Evolutionary conservation across 108 stramenopile species (phyloP).

Genomic region (Skeletonema marinoi): DNA sequence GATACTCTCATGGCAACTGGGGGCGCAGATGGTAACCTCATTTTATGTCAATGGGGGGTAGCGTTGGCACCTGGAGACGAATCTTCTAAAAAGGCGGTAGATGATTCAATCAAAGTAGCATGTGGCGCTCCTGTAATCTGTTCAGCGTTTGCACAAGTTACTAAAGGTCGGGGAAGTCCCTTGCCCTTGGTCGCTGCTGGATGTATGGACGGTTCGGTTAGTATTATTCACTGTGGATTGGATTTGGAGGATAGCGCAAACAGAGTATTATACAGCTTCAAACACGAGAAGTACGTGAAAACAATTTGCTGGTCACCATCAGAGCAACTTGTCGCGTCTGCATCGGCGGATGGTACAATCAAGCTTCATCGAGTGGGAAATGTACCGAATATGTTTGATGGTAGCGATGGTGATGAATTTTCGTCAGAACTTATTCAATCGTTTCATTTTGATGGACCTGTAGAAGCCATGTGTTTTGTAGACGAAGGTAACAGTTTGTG

Average conservation of each 20-base stretch:
- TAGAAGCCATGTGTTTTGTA: constrained; percentile 77
- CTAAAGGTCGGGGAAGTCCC: constrained; percentile 18
- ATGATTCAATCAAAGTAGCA: constrained; percentile 38
- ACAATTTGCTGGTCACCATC: constrained; percentile 66
- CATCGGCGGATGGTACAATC: constrained; percentile 81
- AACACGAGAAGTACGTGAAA: constrained; percentile 76
- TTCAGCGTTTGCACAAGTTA: constrained; percentile 58
- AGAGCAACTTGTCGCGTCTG: constrained; percentile 67
- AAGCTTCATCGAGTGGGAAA: constrained; percentile 56
- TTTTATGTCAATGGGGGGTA: constrained; percentile 63
- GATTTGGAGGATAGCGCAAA: constrained; percentile 6
- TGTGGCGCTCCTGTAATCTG: constrained; percentile 81
- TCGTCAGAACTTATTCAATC: constrained; percentile 45
- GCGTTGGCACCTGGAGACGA: constrained; percentile 53
- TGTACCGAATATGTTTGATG: constrained; percentile 26
- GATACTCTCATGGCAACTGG: constrained; percentile 78
- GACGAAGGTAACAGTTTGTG: constrained; percentile 60
- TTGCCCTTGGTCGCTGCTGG: constrained; percentile 74
- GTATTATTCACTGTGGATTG: constrained; percentile 49
- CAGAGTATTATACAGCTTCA: constrained; percentile 34
- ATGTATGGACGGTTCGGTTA: constrained; percentile 78
- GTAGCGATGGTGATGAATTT: constrained; percentile 27
- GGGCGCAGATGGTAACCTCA: constrained; percentile 70
- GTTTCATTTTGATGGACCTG: constrained; percentile 65
- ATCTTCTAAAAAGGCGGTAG: constrained; percentile 41